A percentile compares a stretch with the other conserved stretches of the same genome.
Conservation (phyloP, 495 filamentous ascomycete genomes). For the Penicillium riverlandense region DNA sequence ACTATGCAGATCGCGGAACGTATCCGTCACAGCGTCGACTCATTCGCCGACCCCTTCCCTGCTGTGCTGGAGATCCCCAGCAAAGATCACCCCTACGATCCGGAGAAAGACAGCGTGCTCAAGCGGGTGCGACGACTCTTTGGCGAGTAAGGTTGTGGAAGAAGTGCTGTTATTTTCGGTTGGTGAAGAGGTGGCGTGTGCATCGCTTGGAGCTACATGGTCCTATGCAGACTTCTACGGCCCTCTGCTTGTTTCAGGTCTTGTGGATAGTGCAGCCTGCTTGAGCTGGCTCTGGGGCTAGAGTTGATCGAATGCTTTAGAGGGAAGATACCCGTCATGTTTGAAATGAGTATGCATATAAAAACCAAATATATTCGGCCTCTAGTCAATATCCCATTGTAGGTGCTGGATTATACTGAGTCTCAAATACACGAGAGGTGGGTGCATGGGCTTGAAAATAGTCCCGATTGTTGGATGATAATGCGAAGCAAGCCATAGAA, state of each 20-base stretch:
- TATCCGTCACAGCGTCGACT: conserved; percentile 68
- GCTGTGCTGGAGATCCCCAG: conserved; percentile 86
- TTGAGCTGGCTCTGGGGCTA: neutral
- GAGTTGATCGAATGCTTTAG: conserved; percentile 8
- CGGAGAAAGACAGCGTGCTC: conserved; percentile 97
- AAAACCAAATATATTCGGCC: conserved; percentile 4
- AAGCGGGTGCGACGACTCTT: conserved; percentile 85
- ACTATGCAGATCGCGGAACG: conserved; percentile 75
- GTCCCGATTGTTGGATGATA: too few relatives aligned
- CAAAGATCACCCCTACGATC: conserved; percentile 98
- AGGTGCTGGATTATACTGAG: neutral
- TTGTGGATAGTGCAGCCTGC: neutral
- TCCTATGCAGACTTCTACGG: neutral
- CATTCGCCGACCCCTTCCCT: conserved; percentile 48
- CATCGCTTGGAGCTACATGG: neutral
- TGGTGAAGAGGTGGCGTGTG: neutral
- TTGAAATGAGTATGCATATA: conserved; percentile 14
- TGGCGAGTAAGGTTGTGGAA: conserved; percentile 60
- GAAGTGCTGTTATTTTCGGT: conserved; percentile 2
- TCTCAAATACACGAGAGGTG: too few relatives aligned
- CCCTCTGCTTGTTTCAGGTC: neutral
- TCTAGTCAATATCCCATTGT: too few relatives aligned
- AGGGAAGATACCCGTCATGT: conserved; percentile 21
- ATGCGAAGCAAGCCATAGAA: neutral
- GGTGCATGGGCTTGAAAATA: too few relatives aligned